Evolutionary conservation across 768 basidiomycete genomes (phyloP).

Genomic region (Filobasidium wieringae): DNA sequence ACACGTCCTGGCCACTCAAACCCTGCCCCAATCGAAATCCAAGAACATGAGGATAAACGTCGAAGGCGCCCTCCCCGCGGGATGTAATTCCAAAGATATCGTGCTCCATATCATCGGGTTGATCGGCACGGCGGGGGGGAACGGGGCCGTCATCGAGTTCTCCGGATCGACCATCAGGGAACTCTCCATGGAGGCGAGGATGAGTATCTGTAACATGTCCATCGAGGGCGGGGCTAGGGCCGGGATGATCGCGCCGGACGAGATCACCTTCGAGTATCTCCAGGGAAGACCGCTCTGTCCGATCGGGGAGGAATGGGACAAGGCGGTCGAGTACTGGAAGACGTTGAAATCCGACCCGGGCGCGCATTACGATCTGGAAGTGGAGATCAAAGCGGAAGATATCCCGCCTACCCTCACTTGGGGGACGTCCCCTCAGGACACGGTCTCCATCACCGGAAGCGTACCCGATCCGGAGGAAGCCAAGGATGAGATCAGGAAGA

Average conservation of each 20-base stretch:
- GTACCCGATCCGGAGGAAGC: conserved; percentile 67
- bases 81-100: conserved; percentile 77
- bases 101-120: conserved; percentile 79
- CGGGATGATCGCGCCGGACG: conserved; percentile 84
- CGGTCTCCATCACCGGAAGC: conserved; percentile 64
- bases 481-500: conserved; percentile 53
- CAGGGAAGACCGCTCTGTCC: conserved; percentile 68
- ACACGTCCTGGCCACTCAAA: conserved; percentile 86
- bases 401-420: conserved; percentile 84
- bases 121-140: conserved; percentile 88
- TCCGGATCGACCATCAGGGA: conserved; percentile 75
- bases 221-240: conserved; percentile 88
- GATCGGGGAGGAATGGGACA: conserved; percentile 66
- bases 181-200: conserved; percentile 80
- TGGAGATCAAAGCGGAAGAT: conserved; percentile 67
- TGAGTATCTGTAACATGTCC: conserved; percentile 73
- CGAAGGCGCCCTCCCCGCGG: conserved; percentile 65
- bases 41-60: conserved; percentile 90
- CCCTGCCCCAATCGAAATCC: conserved; percentile 69
- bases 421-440: conserved; percentile 87
- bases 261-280: conserved; percentile 73
- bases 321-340: conserved; percentile 72
- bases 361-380: conserved; percentile 71
- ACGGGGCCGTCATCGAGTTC: conserved; percentile 82
- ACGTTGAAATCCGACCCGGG: conserved; percentile 66